These are phyloP conservation scores for Chalciporus piperatus DNA, from an alignment of 768 basidiomycete genomes.

Conservation along the genomic window DNA sequence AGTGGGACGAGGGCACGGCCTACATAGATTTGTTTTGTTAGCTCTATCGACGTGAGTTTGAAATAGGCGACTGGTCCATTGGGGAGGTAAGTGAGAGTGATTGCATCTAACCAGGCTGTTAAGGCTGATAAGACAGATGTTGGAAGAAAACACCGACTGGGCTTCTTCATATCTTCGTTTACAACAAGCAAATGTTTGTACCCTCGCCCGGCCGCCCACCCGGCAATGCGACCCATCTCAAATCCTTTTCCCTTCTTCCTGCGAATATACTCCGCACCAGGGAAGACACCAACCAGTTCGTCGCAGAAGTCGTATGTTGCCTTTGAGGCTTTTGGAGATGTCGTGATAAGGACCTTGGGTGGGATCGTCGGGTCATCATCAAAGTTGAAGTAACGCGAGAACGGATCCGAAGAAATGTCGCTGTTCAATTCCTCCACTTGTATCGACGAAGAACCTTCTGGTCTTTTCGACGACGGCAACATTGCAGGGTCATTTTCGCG, in stretches of 20 bases:
- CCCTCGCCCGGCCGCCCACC: slow-evolving; percentile 88
- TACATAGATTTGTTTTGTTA: slow-evolving; percentile 85
- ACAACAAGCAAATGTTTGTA: slow-evolving; percentile 90
- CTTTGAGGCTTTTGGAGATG: slow-evolving; percentile 85
- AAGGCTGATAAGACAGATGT: background rate
- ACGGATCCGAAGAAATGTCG: slow-evolving; percentile 73
- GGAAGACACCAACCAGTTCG: slow-evolving; percentile 85
- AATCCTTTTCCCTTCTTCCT: slow-evolving; percentile 88
- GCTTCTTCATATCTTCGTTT: slow-evolving; percentile 92
- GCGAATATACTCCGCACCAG: slow-evolving; percentile 86
- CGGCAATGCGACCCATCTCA: slow-evolving; percentile 85
- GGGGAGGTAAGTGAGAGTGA: slow-evolving; percentile 89
- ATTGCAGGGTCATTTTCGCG: slow-evolving; percentile 70
- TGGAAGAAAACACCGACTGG: slow-evolving; percentile 58
- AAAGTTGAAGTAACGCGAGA: slow-evolving; percentile 72
- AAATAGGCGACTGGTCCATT: slow-evolving; percentile 94
- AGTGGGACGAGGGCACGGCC: slow-evolving; percentile 23
- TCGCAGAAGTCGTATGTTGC: slow-evolving; percentile 91
- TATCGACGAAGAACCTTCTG: slow-evolving; percentile 32
- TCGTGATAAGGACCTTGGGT: slow-evolving; percentile 88
- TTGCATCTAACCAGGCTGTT: slow-evolving; percentile 61
- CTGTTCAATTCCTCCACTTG: slow-evolving; percentile 58
- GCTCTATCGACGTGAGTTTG: slow-evolving; percentile 84
- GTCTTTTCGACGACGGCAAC: slow-evolving; percentile 33
- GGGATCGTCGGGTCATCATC: slow-evolving; percentile 67